These are phyloP conservation scores for Phaseolus lunatus DNA, from an alignment of 306 rosid genomes.

Conservation along the genomic window DNA sequence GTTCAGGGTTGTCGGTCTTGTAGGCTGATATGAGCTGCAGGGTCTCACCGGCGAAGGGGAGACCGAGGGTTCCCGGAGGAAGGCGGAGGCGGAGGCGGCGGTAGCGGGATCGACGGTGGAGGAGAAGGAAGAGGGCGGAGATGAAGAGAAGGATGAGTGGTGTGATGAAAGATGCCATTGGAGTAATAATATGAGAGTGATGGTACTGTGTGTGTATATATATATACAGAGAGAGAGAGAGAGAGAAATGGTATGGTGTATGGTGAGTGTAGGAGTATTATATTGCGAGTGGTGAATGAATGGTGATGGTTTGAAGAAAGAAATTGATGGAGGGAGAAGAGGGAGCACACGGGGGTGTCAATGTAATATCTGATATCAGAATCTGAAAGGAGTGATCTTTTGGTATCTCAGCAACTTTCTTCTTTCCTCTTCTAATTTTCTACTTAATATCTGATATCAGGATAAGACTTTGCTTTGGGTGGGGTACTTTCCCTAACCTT, in stretches of 20 bases:
- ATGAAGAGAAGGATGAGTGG: slow-evolving; percentile 34
- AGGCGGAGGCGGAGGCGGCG: slow-evolving; percentile 52
- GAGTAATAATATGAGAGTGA: neutral
- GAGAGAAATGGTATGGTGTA: neutral
- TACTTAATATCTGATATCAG: too few relatives aligned
- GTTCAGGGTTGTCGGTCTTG: slow-evolving; percentile 92
- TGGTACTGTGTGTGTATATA: neutral
- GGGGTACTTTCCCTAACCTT: neutral
- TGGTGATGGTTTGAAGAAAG: slow-evolving; percentile 44
- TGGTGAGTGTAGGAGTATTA: slow-evolving; percentile 1
- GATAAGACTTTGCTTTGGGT: neutral
- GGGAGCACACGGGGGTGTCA: slow-evolving; percentile 56
- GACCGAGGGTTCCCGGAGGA: slow-evolving; percentile 86
- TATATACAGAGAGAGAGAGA: too few relatives aligned
- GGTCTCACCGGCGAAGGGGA: slow-evolving; percentile 84
- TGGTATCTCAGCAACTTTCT: neutral
- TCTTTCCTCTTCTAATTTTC: neutral
- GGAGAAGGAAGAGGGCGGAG: slow-evolving; percentile 27
- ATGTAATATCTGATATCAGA: slow-evolving; percentile 26
- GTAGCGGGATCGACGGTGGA: slow-evolving; percentile 53
- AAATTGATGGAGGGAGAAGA: slow-evolving; percentile 47
- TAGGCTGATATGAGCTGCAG: slow-evolving; percentile 87
- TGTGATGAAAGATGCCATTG: slow-evolving; percentile 53
- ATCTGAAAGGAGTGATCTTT: slow-evolving; percentile 45
- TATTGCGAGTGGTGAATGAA: neutral